Base-by-base conservation (phyloP, 2,329 filamentous ascomycete genomes). In the Whalleya microplaca region DNA sequence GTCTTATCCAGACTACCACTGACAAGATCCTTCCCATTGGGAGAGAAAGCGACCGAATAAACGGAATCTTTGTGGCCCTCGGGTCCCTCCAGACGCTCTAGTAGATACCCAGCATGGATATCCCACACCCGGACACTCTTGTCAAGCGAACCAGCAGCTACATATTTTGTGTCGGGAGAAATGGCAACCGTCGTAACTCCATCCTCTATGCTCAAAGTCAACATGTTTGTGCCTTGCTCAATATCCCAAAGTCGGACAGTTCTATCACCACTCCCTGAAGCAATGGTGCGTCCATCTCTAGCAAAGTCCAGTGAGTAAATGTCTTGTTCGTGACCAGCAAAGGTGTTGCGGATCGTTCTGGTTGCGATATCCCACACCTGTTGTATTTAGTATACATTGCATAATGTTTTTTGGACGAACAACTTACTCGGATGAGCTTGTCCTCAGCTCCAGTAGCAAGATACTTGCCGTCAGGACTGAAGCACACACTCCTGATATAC, bases 61-160 rank as follows among this genome's bases (percentile, higher is more conserved):
- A 98, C 95, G 66, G 91, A 96, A 62, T 99, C 95, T 76, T 96
- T 96, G 80, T 98, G 95, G 12, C 95, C 95, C 62, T 96, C 91
- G 4, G 92, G 88, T 18, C 92, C 94, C 73, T 99, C 94, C 12
- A 98, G 86, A 40, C 94, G 89, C 76, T 97, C 94, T 50, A 96
- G 86, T 14, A 97, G 84, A 71, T 89, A 92, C 51, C 93, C 94
- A 56, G 85, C 90, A 63, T 87, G 85, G 41, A 93, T 92, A 72
- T 98, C 94, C 94, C 94, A 99, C 27, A 99, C 94, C 45, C 94
- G 89, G 20, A 99, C 95, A 71, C 93, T 97, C 88, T 97, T 97
- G 73, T 98, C 94, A 43, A 99, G 84, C 43, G 92, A 96, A 46
- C 95, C 95, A 42, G 95, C 95, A 6, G 95, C 95, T 29, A 99